Evolutionary conservation across 495 filamentous ascomycete genomes (phyloP).

Genomic region (Tuber brumale): DNA sequence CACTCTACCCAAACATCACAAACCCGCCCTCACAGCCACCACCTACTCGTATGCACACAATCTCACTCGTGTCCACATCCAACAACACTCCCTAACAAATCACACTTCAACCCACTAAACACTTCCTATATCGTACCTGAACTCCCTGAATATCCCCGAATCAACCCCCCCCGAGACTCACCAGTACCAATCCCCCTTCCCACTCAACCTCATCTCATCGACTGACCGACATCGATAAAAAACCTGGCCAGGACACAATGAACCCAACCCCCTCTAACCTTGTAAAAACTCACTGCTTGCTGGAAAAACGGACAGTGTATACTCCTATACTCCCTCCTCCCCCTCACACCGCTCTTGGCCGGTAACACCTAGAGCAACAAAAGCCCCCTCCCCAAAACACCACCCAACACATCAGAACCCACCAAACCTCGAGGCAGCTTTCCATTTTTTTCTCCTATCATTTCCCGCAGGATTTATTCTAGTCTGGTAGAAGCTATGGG

Average conservation of each 20-base stretch:
- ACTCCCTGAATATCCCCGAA: background rate
- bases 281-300: background rate
- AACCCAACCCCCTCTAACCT: background rate
- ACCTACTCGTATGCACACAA: background rate
- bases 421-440: no score
- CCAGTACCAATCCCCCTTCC: no score
- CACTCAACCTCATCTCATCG: background rate
- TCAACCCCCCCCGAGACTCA: no score
- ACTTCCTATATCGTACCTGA: background rate
- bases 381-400: background rate
- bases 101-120: background rate
- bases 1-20: background rate
- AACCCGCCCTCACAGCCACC: background rate
- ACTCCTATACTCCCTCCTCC: background rate
- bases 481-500: background rate
- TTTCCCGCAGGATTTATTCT: no score
- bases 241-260: background rate
- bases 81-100: background rate
- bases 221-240: background rate
- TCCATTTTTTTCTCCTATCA: no score
- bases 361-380: background rate
- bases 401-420: no score
- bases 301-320: background rate
- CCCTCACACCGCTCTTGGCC: background rate
- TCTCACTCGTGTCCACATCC: background rate